Conservation (phyloP, 2,329 filamentous ascomycete genomes). For the Didymella lethalis region DNA sequence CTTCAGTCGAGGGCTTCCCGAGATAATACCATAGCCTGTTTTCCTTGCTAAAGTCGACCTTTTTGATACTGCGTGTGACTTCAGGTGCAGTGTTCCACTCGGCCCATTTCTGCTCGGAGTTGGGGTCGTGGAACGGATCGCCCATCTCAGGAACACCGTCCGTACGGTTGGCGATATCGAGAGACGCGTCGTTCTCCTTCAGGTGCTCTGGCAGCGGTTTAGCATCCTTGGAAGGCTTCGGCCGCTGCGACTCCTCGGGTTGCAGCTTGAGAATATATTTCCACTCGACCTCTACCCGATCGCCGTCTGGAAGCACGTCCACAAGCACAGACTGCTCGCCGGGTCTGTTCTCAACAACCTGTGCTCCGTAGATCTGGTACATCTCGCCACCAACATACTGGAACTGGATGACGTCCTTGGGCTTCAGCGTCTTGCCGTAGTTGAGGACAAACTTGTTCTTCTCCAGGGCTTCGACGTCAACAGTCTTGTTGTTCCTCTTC, state of each 20-base stretch:
- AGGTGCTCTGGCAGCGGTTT: constrained; percentile 70
- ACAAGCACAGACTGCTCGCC: constrained; percentile 80
- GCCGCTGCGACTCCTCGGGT: constrained; percentile 72
- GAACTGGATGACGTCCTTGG: constrained; percentile 83
- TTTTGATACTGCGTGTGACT: constrained; percentile 63
- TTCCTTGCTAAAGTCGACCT: constrained; percentile 74
- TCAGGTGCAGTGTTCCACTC: constrained; percentile 72
- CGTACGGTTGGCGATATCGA: constrained; percentile 57
- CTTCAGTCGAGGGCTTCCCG: constrained; percentile 84
- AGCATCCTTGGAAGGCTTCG: constrained; percentile 77
- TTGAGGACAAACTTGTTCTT: constrained; percentile 72
- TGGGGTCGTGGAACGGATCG: constrained; percentile 57
- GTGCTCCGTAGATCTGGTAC: constrained; percentile 88
- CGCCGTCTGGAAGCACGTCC: constrained; percentile 84
- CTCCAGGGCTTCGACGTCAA: constrained; percentile 74
- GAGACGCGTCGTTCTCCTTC: constrained; percentile 56
- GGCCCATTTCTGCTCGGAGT: constrained; percentile 57
- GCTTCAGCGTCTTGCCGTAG: constrained; percentile 72
- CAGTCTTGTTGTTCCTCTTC: constrained; percentile 82
- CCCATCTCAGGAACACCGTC: constrained; percentile 59
- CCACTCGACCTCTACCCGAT: constrained; percentile 80
- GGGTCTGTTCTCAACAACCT: constrained; percentile 81
- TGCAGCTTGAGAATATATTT: constrained; percentile 82
- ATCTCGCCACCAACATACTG: constrained; percentile 79
- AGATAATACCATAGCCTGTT: constrained; percentile 90